A percentile compares a stretch with the other conserved stretches of the same genome.
Evolutionary conservation across 2,329 filamentous ascomycete species (phyloP).

Genomic region (Colletotrichum australisinense): DNA sequence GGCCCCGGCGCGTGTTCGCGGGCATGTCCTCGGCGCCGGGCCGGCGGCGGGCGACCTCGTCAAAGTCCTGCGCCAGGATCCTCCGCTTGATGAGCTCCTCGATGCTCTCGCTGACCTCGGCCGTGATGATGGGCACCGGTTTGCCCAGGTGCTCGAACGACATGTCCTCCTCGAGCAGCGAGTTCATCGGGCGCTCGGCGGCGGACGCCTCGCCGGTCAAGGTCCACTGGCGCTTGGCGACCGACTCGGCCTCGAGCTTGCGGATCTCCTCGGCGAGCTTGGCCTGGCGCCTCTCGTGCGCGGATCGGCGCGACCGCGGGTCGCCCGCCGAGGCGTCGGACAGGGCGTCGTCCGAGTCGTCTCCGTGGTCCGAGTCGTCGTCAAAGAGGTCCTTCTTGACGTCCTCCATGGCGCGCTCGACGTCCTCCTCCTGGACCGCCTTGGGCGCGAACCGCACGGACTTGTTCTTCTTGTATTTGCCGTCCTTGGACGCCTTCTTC

Average conservation of each 20-base stretch:
- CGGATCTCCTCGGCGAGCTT: slow-evolving; percentile 92
- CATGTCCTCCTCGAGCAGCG: slow-evolving; percentile 91
- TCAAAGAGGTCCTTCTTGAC: slow-evolving; percentile 93
- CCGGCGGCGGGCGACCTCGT: slow-evolving; percentile 86
- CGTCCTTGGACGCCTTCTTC: slow-evolving; percentile 69
- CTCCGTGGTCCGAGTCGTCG: slow-evolving; percentile 70
- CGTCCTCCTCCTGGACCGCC: slow-evolving; percentile 70
- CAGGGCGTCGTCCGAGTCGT: slow-evolving; percentile 73
- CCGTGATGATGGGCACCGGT: slow-evolving; percentile 92
- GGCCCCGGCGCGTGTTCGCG: slow-evolving; percentile 72
- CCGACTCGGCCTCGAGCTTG: slow-evolving; percentile 86
- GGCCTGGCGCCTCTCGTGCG: slow-evolving; percentile 87
- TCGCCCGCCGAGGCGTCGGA: slow-evolving; percentile 76
- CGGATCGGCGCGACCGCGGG: slow-evolving; percentile 79
- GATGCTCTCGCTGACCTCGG: slow-evolving; percentile 89
- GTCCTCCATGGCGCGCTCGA: slow-evolving; percentile 86
- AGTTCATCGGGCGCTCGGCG: slow-evolving; percentile 86
- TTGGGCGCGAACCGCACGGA: slow-evolving; percentile 52
- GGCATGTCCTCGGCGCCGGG: slow-evolving; percentile 75
- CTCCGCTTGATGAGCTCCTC: slow-evolving; percentile 95
- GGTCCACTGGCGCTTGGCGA: slow-evolving; percentile 92
- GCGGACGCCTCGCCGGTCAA: slow-evolving; percentile 89
- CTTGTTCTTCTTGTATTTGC: slow-evolving; percentile 52
- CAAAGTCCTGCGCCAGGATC: slow-evolving; percentile 90
- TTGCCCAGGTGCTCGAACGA: slow-evolving; percentile 97